Percentiles rank a stretch among this genome's conserved stretches.
Evolutionary conservation across 2,329 filamentous ascomycete species (phyloP).

Genomic region (Penicillium sp.): DNA sequence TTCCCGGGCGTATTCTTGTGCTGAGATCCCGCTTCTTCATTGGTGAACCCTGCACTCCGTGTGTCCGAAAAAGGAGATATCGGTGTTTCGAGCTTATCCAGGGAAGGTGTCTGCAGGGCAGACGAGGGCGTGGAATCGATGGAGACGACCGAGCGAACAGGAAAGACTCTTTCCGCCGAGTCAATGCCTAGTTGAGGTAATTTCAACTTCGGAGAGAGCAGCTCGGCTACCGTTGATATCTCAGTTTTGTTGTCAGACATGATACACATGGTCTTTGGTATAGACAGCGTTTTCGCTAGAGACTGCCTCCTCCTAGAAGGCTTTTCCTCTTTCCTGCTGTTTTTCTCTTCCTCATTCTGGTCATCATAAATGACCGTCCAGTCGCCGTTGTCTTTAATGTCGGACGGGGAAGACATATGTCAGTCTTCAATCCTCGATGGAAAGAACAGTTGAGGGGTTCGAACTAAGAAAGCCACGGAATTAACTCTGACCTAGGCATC

Average conservation of each 20-base stretch:
- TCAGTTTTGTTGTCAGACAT: constrained; percentile 16
- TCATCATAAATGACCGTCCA: constrained; percentile 14
- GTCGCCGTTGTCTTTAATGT: constrained; percentile 5
- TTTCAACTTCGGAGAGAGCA: constrained; percentile 14
- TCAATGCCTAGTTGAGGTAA: constrained; percentile 25
- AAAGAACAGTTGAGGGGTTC: no score
- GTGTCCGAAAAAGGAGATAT: constrained; percentile 16
- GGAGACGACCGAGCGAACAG: constrained; percentile 66
- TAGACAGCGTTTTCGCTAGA: constrained; percentile 7
- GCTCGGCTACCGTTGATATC: constrained; percentile 10
- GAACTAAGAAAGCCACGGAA: not conserved
- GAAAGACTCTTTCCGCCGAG: constrained; percentile 60
- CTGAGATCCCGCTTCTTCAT: not conserved
- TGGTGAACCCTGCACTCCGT: not conserved
- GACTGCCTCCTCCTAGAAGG: constrained; percentile 3
- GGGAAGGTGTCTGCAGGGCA: constrained; percentile 18
- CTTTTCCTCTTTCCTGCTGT: constrained; percentile 4
- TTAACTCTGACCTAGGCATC: not conserved
- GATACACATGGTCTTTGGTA: constrained; percentile 19
- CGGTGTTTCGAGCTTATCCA: constrained; percentile 17
- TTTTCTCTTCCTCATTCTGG: constrained; percentile 1
- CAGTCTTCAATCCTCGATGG: not conserved
- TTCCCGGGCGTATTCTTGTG: not conserved
- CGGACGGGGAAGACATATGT: constrained; percentile 6
- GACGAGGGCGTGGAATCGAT: constrained; percentile 48